These are phyloP conservation scores for Dictyostelium intermedium DNA, from an alignment of 78 protist genomes.

Conservation along the genomic window DNA sequence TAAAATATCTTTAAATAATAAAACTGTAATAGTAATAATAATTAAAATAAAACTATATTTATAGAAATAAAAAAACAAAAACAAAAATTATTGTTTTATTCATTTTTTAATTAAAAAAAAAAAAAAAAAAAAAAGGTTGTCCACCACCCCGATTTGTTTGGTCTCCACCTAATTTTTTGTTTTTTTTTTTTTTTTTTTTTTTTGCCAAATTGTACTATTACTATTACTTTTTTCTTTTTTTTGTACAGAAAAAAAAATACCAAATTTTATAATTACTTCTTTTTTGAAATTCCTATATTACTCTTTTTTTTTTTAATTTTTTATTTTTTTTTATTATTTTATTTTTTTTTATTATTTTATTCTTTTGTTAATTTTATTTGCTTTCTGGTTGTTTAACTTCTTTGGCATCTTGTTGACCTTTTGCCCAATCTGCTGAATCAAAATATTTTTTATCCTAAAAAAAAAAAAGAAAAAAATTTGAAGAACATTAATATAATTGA, in stretches of 20 bases:
- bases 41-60: not conserved
- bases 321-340: not conserved
- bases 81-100: too few relatives aligned
- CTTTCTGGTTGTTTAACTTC: constrained; percentile 30
- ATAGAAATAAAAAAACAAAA: not conserved
- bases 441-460: constrained; percentile 70
- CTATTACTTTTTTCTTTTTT: too few relatives aligned
- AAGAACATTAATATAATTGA: too few relatives aligned
- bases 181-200: too few relatives aligned
- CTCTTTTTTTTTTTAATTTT: not conserved
- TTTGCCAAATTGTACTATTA: too few relatives aligned
- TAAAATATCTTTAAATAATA: too few relatives aligned
- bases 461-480: not conserved
- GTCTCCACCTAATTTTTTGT: too few relatives aligned
- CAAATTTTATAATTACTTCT: not conserved
- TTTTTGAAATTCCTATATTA: not conserved
- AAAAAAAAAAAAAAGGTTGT: too few relatives aligned
- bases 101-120: too few relatives aligned
- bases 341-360: not conserved
- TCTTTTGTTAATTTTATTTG: not conserved
- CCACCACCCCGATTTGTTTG: too few relatives aligned
- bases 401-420: constrained; percentile 40
- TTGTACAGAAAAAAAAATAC: not conserved
- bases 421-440: constrained; percentile 80
- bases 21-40: not conserved